A percentile compares a stretch with the other conserved stretches of the same genome.
Evolutionary conservation across 345 rosid genomes (phyloP).

Genomic region (Populus nigra): DNA sequence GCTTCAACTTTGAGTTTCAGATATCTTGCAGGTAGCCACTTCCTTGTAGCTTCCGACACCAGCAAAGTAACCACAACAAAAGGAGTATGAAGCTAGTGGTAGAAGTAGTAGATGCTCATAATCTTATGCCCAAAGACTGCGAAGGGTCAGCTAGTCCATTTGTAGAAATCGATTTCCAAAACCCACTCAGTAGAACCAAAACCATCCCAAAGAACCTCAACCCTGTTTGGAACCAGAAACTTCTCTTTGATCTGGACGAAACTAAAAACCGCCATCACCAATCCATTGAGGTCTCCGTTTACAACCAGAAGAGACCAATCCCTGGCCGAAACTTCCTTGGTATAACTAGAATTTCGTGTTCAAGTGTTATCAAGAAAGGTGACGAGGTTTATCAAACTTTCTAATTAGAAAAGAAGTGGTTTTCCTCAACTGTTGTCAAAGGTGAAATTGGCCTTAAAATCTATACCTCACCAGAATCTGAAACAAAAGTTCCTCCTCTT

Average conservation of each 20-base stretch:
- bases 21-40: slow-evolving; percentile 38
- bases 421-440: slow-evolving; percentile 43
- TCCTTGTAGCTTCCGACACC: slow-evolving; percentile 27
- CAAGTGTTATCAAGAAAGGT: slow-evolving; percentile 43
- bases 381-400: slow-evolving; percentile 53
- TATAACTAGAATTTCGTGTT: slow-evolving; percentile 40
- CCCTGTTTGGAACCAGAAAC: slow-evolving; percentile 56
- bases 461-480: slow-evolving; percentile 30
- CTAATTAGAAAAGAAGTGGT: slow-evolving; percentile 41
- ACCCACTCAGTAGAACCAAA: slow-evolving; percentile 47
- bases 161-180: slow-evolving; percentile 50
- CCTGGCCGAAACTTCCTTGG: slow-evolving; percentile 50
- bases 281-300: slow-evolving; percentile 41
- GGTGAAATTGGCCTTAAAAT: slow-evolving; percentile 57
- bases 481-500: slow-evolving; percentile 14
- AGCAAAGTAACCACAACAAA: slow-evolving; percentile 30
- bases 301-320: slow-evolving; percentile 44
- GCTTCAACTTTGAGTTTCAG: slow-evolving; percentile 48
- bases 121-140: slow-evolving; percentile 54
- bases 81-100: slow-evolving; percentile 41
- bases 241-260: slow-evolving; percentile 39
- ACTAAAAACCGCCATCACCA: slow-evolving; percentile 20
- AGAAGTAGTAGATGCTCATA: slow-evolving; percentile 51
- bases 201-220: slow-evolving; percentile 43
- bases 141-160: slow-evolving; percentile 52